These are phyloP conservation scores for Lathyrus tuberosus DNA, from an alignment of 306 rosid genomes.

Conservation along the genomic window DNA sequence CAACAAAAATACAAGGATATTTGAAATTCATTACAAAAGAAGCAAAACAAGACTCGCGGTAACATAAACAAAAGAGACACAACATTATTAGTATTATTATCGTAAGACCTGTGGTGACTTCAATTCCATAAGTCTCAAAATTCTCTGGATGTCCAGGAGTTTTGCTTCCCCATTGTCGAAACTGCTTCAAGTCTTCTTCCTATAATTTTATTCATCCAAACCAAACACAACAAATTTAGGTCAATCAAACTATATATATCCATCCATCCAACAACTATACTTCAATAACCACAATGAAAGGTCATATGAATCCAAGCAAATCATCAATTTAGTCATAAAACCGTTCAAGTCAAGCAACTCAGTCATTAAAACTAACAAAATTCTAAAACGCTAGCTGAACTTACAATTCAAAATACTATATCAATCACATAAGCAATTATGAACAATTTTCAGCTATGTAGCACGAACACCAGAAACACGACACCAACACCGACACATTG, in stretches of 20 bases:
- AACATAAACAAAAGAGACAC: constrained; percentile 27
- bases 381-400: background rate
- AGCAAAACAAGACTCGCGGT: constrained; percentile 16
- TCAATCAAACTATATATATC: background rate
- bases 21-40: constrained; percentile 18
- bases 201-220: constrained; percentile 41
- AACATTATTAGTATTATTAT: background rate
- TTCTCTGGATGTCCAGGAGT: constrained; percentile 99
- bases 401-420: background rate
- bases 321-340: background rate
- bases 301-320: background rate
- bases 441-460: too few relatives aligned
- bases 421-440: background rate
- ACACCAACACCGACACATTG: too few relatives aligned
- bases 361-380: background rate
- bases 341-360: background rate
- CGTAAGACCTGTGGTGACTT: constrained; percentile 86
- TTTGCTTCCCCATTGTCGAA: constrained; percentile 94
- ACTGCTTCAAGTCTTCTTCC: constrained; percentile 88
- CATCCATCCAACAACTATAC: background rate
- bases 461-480: too few relatives aligned
- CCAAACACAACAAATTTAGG: constrained; percentile 29
- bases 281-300: background rate
- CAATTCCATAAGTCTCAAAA: constrained; percentile 93
- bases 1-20: constrained; percentile 27